Percentiles rank a stretch among this genome's conserved stretches.
Conservation (phyloP, 768 basidiomycete species). For the Punctularia strigosozonata region DNA sequence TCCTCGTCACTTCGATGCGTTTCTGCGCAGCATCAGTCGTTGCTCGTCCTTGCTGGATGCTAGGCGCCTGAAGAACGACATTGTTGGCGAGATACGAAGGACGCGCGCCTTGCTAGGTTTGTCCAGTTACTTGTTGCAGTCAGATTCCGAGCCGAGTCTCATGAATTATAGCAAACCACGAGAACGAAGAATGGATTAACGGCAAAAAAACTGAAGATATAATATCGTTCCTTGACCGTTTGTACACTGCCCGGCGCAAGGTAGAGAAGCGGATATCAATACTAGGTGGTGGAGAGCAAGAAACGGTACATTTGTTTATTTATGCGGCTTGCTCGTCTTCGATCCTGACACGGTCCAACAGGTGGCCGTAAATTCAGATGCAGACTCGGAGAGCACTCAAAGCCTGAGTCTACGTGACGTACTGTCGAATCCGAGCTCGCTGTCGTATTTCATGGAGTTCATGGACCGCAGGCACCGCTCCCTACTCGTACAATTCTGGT, state of each 20-base stretch:
- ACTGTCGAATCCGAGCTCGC: constrained; percentile 76
- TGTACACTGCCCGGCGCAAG: constrained; percentile 81
- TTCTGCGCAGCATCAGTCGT: constrained; percentile 73
- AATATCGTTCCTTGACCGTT: constrained; percentile 75
- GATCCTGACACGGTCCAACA: no score
- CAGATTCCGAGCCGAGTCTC: no score
- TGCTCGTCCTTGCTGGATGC: constrained; percentile 83
- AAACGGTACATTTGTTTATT: no score
- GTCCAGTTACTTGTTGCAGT: constrained; percentile 5
- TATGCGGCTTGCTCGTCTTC: no score
- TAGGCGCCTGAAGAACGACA: constrained; percentile 80
- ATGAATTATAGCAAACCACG: constrained; percentile 84
- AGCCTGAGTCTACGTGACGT: constrained; percentile 63
- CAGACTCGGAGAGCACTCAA: no score
- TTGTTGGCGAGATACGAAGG: constrained; percentile 81
- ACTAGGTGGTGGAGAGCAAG: constrained; percentile 63
- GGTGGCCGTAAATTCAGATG: no score
- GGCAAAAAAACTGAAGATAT: constrained; percentile 78
- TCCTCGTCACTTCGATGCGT: constrained; percentile 79
- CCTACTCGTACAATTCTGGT: constrained; percentile 90
- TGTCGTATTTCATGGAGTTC: constrained; percentile 97
- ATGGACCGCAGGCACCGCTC: constrained; percentile 88
- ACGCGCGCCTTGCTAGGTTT: constrained; percentile 65
- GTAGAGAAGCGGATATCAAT: constrained; percentile 78
- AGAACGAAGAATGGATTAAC: constrained; percentile 82